These are phyloP conservation scores for Anthoceros angustus DNA, from an alignment of 225 moss, liverwort and hornwort species.

Conservation along the genomic window DNA sequence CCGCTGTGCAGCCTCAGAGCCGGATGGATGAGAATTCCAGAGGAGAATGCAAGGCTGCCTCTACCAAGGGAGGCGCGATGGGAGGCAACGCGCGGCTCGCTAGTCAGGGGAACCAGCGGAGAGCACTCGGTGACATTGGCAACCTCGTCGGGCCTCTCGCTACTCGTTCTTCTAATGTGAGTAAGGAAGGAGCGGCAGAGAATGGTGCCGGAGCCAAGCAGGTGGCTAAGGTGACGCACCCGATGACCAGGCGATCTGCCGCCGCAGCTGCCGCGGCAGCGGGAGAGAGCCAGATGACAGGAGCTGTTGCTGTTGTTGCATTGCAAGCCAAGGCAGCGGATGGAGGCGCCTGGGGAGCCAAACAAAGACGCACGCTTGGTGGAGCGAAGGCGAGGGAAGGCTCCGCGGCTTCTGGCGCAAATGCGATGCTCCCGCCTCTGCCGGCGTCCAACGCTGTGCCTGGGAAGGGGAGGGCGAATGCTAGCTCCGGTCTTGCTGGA, in stretches of 20 bases:
- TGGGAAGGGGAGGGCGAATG: conserved; percentile 12
- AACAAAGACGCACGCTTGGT: conserved; percentile 51
- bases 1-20: conserved; percentile 1
- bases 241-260: conserved; percentile 4
- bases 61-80: neutral
- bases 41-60: neutral
- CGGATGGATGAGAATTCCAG: neutral
- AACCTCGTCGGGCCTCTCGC: conserved; percentile 88
- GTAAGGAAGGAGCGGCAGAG: conserved; percentile 50
- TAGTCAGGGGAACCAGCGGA: conserved; percentile 29
- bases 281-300: conserved; percentile 12
- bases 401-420: neutral
- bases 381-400: conserved; percentile 12
- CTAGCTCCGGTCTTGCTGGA: conserved; percentile 2
- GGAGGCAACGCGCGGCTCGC: neutral
- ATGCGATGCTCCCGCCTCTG: neutral
- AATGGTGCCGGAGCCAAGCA: neutral
- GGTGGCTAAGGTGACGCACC: conserved; percentile 2
- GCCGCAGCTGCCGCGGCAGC: conserved; percentile 13
- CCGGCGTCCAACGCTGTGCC: conserved; percentile 10
- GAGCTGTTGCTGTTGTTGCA: conserved; percentile 35
- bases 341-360: conserved; percentile 62
- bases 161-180: conserved; percentile 56
- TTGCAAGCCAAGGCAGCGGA: conserved; percentile 25
- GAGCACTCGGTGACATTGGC: conserved; percentile 89